phyloP scores from a whole-genome alignment of 352 stramenopile genomes.

The Pythium apleroticum region DNA sequence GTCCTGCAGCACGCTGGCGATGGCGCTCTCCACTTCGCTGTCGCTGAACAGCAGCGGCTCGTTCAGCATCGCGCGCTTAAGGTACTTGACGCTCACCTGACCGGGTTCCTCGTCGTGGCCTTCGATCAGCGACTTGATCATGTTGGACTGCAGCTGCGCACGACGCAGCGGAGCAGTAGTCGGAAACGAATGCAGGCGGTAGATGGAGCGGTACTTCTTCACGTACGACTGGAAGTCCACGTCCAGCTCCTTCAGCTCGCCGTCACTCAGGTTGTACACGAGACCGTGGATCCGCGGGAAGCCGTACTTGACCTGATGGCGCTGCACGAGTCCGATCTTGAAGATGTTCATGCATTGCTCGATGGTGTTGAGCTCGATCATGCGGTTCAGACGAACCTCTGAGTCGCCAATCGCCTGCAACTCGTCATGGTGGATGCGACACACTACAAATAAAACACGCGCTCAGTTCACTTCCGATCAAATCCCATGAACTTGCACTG shows the following conservation, averaged over 20 bases:
- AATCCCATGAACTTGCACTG: background rate
- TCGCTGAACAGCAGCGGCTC: slow-evolving; percentile 82
- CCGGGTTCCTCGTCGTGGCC: slow-evolving; percentile 62
- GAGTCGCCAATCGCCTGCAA: slow-evolving; percentile 77
- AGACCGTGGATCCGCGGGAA: slow-evolving; percentile 89
- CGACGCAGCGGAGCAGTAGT: slow-evolving; percentile 32
- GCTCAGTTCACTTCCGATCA: background rate
- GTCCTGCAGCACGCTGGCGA: slow-evolving; percentile 47
- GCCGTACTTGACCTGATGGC: slow-evolving; percentile 85
- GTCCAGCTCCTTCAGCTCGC: slow-evolving; percentile 82
- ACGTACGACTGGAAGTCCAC: slow-evolving; percentile 81
- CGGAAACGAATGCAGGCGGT: slow-evolving; percentile 78
- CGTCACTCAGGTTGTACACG: slow-evolving; percentile 82
- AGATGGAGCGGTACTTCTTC: slow-evolving; percentile 77
- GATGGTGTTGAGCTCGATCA: slow-evolving; percentile 88
- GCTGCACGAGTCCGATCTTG: slow-evolving; percentile 89
- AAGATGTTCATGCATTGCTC: slow-evolving; percentile 92
- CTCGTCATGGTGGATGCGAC: slow-evolving; percentile 89
- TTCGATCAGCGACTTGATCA: slow-evolving; percentile 60
- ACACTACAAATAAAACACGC: slow-evolving; percentile 53
- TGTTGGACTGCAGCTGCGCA: slow-evolving; percentile 72
- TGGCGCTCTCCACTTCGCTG: slow-evolving; percentile 56
- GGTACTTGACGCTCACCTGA: slow-evolving; percentile 55
- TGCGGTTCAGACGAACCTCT: slow-evolving; percentile 72
- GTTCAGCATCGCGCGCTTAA: slow-evolving; percentile 65